Evolutionary conservation across 2,329 filamentous ascomycete species (phyloP), one percentile per base, ranked within the genome.

Genomic region (Chaetomiaceae sp.): DNA sequence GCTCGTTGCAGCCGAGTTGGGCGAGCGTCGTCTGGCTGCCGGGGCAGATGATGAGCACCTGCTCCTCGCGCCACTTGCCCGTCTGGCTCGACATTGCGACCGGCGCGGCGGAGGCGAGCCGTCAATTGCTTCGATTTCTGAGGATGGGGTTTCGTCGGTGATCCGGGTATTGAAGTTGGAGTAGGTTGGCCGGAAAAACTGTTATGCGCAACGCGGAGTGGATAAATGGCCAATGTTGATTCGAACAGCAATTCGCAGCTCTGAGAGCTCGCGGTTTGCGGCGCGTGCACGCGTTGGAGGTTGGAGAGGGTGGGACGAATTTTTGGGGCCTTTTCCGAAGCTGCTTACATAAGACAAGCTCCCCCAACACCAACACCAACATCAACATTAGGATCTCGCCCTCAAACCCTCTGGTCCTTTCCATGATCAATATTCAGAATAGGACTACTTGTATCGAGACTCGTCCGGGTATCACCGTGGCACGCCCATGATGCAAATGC

Each of bases 1-100:
- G 86, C 75, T 96, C 91, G 63, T 84, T 85, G 63, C 94, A 87
- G 47, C 91, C 91, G 37, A 96, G 81, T 79, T 96, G 91, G 61
- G 91, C 91, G 74, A 95, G 83, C 55, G 91, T 96, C 60, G 86
- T 92, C 72, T 88, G 85, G 69, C 91, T 96, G 67, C 91, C 91
- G 31, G 88, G 87, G 70, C 85, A 87, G 72, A 91, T 84, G 68
- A 91, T 71, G 66, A 84, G 79, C 65, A 83, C 72, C 75, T 83
- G 80, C 69, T 84, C 81, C 74, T 84, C 81, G 69, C 78, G 78
- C 77, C 78, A 84, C 71, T 83, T 83, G 65, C 75, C 76, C 63
- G 76, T 72, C 57, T 79, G 76, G 68, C 70, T 73, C 60, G 80
- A 77, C 80, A 83, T 84, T 39, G 60, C 61, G 58, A 43, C 39